A percentile compares a stretch with the other conserved stretches of the same genome.
Conservation (phyloP, 1,284 basidiomycete genomes). For the Ustilago lituana region DNA sequence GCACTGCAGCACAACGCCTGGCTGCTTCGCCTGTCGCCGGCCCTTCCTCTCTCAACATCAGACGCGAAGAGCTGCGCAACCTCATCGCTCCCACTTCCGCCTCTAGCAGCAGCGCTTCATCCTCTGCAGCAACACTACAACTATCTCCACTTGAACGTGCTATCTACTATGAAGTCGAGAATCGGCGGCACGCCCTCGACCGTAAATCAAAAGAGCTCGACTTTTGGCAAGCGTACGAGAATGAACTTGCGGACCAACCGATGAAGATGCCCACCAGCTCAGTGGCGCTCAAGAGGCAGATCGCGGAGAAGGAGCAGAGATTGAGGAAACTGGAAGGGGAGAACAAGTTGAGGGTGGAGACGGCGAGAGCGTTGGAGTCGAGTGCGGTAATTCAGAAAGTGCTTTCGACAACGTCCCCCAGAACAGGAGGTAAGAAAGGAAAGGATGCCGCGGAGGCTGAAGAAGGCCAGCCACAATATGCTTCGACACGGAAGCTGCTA, state of each 20-base stretch:
- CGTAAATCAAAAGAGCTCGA: constrained; percentile 35
- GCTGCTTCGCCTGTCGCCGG: constrained; percentile 15
- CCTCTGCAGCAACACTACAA: not conserved
- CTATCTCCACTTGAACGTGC: constrained; percentile 44
- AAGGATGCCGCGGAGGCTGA: not conserved
- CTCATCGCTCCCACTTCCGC: constrained; percentile 12
- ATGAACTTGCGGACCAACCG: constrained; percentile 15
- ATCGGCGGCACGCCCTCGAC: constrained; percentile 12
- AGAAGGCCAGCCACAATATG: constrained; percentile 11
- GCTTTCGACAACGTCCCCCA: constrained; percentile 26
- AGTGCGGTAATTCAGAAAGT: constrained; percentile 31
- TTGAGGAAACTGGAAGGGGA: constrained; percentile 24
- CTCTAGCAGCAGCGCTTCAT: not conserved
- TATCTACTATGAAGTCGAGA: constrained; percentile 40
- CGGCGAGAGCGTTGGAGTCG: constrained; percentile 28
- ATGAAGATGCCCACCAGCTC: constrained; percentile 37
- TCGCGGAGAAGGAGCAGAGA: constrained; percentile 26
- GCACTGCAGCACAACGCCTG: constrained; percentile 2
- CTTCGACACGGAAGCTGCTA: constrained; percentile 39
- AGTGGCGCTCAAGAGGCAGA: constrained; percentile 26
- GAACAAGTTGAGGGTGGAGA: constrained; percentile 28
- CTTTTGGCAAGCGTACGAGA: constrained; percentile 48
- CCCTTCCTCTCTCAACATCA: constrained; percentile 14
- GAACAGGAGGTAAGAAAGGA: constrained; percentile 3
- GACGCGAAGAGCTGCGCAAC: constrained; percentile 21